Base-by-base conservation (phyloP, 768 basidiomycete genomes). In the Phaeotremella skinneri region DNA sequence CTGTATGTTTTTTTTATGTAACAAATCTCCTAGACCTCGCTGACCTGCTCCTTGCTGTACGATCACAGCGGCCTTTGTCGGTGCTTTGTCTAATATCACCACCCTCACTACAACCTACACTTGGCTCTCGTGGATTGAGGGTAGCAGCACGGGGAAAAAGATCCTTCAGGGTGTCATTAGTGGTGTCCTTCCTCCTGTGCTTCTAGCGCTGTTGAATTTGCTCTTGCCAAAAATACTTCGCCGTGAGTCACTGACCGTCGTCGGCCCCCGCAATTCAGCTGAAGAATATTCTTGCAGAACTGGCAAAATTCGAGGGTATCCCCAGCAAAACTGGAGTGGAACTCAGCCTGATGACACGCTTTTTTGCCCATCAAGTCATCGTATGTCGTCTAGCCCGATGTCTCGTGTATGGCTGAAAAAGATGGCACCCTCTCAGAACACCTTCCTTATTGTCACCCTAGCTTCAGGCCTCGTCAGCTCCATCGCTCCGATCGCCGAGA, bases 141-240 rank as follows among this genome's bases (percentile, higher is more conserved):
- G 68, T 7, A 58, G 62, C 31, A 55, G 56, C 6, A 56, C 52
- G 14, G 71, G 66, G 7, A 59, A 61, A 0, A 13, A 56, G 0
- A 71, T 82, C 7, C 82, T 92, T 20, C 79, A 89, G 58, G 91
- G 91, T 63, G 88, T 96, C 65, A 85, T 97, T 60, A 79, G 85
- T 79, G 94, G 94, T 83, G 85, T 94, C 52, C 79, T 93, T 0
- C 91, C 96, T 2, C 86, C 92, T 0, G 85, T 91, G 23, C 73
- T 91, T 50, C 85, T 99, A 51, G 91, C 91, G 0, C 82, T 98
- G 17, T 82, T 99, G 52, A 91, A 92, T 86, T 84, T 91, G 85
- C 80, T 98, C 5, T 81, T 99, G 1, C 87, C 86, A 0, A 88
- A 91, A 69, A 67, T 98, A 16, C 76, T 98, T 58, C 83, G 94